Conservation (phyloP, 2,329 filamentous ascomycete genomes). For the Aspergillus alliaceus region DNA sequence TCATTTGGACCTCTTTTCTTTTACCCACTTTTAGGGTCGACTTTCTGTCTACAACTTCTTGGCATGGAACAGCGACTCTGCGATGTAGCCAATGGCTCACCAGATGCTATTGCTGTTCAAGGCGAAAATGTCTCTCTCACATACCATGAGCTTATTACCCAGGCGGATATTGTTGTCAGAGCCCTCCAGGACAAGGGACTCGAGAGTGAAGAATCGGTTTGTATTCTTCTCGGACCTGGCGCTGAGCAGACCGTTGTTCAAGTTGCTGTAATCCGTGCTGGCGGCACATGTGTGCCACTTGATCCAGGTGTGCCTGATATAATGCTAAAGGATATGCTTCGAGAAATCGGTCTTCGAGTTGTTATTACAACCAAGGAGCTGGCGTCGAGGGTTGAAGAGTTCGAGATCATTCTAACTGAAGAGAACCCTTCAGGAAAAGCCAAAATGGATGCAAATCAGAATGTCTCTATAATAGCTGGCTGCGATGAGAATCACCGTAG, state of each 20-base stretch:
- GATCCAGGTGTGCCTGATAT: not conserved
- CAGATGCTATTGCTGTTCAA: too few species aligned
- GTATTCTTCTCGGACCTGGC: not conserved
- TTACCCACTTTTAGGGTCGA: too few species aligned
- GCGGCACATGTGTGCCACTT: not conserved
- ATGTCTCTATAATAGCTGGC: not conserved
- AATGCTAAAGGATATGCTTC: not conserved
- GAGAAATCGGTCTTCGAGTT: not conserved
- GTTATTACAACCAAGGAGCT: not conserved
- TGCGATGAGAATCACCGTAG: conserved; percentile 1
- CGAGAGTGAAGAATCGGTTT: not conserved
- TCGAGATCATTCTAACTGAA: not conserved
- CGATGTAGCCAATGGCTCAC: too few species aligned
- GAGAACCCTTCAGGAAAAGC: not conserved
- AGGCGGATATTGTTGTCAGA: too few species aligned
- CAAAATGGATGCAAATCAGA: not conserved
- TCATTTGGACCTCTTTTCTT: too few species aligned
- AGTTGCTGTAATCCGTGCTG: not conserved
- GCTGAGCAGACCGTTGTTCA: not conserved
- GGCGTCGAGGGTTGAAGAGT: not conserved
- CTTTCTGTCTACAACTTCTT: too few species aligned
- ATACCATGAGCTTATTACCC: too few species aligned
- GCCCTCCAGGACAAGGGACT: too few species aligned
- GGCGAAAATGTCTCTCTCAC: too few species aligned
- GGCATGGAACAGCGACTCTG: too few species aligned